Evolutionary conservation across 163 green algal species (phyloP), one percentile per base, ranked within the genome.

Genomic region (Botryococcus braunii): DNA sequence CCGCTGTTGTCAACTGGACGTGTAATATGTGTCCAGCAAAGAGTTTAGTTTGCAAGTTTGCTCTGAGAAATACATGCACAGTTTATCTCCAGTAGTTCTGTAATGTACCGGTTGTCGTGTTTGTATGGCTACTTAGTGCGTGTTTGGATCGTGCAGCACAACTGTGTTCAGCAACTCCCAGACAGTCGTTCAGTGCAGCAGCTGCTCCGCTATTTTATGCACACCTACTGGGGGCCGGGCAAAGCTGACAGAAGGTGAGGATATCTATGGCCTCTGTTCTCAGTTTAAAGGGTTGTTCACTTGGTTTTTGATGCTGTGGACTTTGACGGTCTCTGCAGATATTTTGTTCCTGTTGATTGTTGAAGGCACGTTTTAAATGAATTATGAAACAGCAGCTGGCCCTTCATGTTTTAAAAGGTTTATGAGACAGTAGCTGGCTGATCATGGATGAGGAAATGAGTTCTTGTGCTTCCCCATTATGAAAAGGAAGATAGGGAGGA

Each of bases 121-220:
- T 31, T 21, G 17, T 29, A 11, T 13, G 13, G 8, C 11, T 8
- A 21, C 23, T 21, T 35, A 35, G 52, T 11, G 31, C 13, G 13
- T n/a, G n/a, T n/a, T 29, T 60, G 8, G 27, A 36, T 40, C 8
- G 9, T 79, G 85, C 90, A 96, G 91, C 75, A 98, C 93, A 27
- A 98, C 93, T 11, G 92, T 98, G 50, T 98, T 98, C 86, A 93
- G 81, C 50, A 92, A 98, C 83, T 92, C 80, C 39, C 93, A 98
- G 83, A 95, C 87, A 17, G 91, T 96, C 34, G 87, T 96, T 49
- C 70, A 91, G 32, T 96, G 90, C 90, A 83, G 89, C 59, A 95
- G 82, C 82, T 98, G 93, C 90, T 94, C 87, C 55, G 82, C 89
- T 47, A 85, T 98, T 43, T 88, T 99, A 59, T 99, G 93, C 86